phyloP scores from a whole-genome alignment of 2,329 filamentous ascomycete species.

The Xylariaceae sp. region DNA sequence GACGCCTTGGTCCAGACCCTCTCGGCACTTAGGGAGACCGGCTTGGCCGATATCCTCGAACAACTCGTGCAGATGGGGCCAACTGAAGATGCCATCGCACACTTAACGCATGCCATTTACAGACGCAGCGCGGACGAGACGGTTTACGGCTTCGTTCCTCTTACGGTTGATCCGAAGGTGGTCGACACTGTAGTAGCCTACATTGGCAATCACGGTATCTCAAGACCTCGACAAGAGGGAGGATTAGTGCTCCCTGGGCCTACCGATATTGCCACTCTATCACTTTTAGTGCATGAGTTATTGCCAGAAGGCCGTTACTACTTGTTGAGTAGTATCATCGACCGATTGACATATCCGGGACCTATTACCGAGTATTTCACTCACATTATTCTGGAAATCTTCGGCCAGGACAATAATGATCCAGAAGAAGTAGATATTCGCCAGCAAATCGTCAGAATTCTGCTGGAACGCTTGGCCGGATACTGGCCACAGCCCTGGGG shows the following conservation, averaged over 20 bases:
- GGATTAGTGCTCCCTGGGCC: slow-evolving; percentile 59
- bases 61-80: slow-evolving; percentile 56
- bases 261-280: slow-evolving; percentile 66
- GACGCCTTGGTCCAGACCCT: slow-evolving; percentile 21
- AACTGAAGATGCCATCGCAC: slow-evolving; percentile 67
- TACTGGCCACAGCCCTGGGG: slow-evolving; percentile 96
- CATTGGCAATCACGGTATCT: slow-evolving; percentile 68
- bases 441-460: slow-evolving; percentile 81
- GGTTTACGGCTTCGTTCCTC: slow-evolving; percentile 59
- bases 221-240: slow-evolving; percentile 51
- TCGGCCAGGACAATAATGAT: slow-evolving; percentile 66
- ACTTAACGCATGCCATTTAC: slow-evolving; percentile 68
- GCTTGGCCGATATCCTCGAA: slow-evolving; percentile 55
- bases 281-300: slow-evolving; percentile 69
- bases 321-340: slow-evolving; percentile 75
- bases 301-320: slow-evolving; percentile 76
- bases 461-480: slow-evolving; percentile 81
- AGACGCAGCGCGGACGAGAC: slow-evolving; percentile 53
- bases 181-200: slow-evolving; percentile 81
- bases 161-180: slow-evolving; percentile 63
- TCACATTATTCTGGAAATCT: slow-evolving; percentile 76
- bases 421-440: slow-evolving; percentile 77
- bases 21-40: slow-evolving; percentile 44
- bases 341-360: slow-evolving; percentile 88
- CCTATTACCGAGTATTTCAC: slow-evolving; percentile 90